Percentiles rank a stretch among this genome's conserved stretches.
Evolutionary conservation across 1,284 basidiomycete species (phyloP).

Genomic region (Pascua sp.): DNA sequence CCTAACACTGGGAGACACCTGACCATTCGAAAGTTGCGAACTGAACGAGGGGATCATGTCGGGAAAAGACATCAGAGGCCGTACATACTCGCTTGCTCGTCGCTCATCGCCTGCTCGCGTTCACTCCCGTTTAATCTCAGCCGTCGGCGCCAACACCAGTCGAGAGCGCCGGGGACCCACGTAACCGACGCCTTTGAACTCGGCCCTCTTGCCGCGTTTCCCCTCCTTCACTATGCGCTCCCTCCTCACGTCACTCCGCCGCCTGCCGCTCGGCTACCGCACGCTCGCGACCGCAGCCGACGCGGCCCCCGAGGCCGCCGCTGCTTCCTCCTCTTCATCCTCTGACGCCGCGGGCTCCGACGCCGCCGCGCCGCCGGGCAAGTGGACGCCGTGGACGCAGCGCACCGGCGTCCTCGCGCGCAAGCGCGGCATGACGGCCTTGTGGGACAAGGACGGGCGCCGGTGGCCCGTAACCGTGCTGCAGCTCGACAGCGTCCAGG

Average conservation of each 20-base stretch:
- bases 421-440: constrained; percentile 91
- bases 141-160: too few species aligned
- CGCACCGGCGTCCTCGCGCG: constrained; percentile 91
- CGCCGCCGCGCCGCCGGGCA: background rate
- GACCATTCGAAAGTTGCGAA: too few species aligned
- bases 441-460: constrained; percentile 88
- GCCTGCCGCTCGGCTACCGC: constrained; percentile 11
- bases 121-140: too few species aligned
- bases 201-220: too few species aligned
- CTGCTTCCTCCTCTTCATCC: constrained; percentile 4
- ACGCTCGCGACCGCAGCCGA: constrained; percentile 19
- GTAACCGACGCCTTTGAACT: too few species aligned
- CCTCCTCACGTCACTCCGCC: constrained; percentile 19
- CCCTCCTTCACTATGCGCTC: constrained; percentile 27
- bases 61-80: too few species aligned
- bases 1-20: too few species aligned
- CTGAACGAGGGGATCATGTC: too few species aligned
- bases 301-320: constrained; percentile 13
- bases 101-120: too few species aligned
- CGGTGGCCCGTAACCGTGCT: constrained; percentile 89
- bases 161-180: too few species aligned
- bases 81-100: too few species aligned
- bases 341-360: constrained; percentile 13
- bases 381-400: constrained; percentile 80
- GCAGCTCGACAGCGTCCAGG: constrained; percentile 54